Conservation (phyloP, 2,329 filamentous ascomycete species). For the Mariannaea elegans region DNA sequence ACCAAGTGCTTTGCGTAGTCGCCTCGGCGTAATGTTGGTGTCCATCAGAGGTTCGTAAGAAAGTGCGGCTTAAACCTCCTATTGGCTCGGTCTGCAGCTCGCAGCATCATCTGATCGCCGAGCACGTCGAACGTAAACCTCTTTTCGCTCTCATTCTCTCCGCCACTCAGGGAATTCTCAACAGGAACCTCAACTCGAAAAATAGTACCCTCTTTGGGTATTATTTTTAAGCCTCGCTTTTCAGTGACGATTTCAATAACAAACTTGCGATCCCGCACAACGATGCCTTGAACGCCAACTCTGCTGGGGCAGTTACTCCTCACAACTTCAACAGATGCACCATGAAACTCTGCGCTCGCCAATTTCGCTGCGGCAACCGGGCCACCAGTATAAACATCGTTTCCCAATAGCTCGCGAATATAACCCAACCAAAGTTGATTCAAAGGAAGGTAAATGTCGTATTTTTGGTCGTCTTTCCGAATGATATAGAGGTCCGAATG, state of each 20-base stretch:
- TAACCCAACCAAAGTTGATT: conserved; percentile 86
- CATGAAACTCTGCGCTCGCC: conserved; percentile 89
- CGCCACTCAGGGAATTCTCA: conserved; percentile 21
- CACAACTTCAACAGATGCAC: conserved; percentile 83
- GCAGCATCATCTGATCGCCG: conserved; percentile 85
- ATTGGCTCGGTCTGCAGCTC: conserved; percentile 85
- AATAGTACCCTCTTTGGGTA: conserved; percentile 90
- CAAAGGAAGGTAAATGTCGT: conserved; percentile 79
- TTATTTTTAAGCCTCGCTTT: conserved; percentile 74
- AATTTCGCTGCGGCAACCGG: conserved; percentile 75
- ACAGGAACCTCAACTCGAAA: conserved; percentile 78
- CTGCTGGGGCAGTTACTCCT: conserved; percentile 81
- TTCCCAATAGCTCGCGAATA: conserved; percentile 80
- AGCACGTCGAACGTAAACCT: conserved; percentile 82
- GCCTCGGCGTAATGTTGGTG: not conserved
- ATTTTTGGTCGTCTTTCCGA: conserved; percentile 68
- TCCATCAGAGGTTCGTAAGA: conserved; percentile 72
- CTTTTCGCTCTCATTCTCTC: conserved; percentile 32
- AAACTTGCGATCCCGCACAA: conserved; percentile 87
- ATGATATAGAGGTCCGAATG: conserved; percentile 78
- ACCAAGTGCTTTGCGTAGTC: not conserved
- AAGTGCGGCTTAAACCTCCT: conserved; percentile 92
- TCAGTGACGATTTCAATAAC: conserved; percentile 85
- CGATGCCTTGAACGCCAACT: conserved; percentile 86
- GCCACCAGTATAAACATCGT: conserved; percentile 65